These are phyloP conservation scores for Venturia aucupariae DNA, from an alignment of 2,329 filamentous ascomycete genomes.

Conservation along the genomic window DNA sequence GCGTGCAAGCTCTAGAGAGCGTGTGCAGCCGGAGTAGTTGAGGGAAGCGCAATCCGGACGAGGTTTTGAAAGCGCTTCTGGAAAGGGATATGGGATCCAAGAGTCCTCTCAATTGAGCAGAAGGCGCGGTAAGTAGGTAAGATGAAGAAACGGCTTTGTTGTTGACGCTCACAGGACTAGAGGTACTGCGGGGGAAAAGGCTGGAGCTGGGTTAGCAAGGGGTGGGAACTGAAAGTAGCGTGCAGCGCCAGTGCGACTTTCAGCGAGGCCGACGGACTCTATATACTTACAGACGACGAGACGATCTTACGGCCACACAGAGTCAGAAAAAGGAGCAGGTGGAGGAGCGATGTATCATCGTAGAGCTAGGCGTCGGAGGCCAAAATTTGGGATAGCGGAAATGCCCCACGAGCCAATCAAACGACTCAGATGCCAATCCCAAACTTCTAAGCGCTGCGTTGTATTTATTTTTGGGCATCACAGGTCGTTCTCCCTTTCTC, in stretches of 20 bases:
- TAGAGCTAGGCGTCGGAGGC: constrained; percentile 5
- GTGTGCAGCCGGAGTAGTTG: not conserved
- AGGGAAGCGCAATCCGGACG: not conserved
- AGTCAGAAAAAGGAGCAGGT: not conserved
- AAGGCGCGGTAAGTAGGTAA: not conserved
- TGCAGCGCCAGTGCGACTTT: not conserved
- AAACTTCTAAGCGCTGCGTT: not conserved
- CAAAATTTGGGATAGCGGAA: too few relatives aligned
- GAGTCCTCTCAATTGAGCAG: not conserved
- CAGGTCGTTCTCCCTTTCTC: not conserved
- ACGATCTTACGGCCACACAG: not conserved
- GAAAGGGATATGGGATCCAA: not conserved
- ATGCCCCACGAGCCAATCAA: not conserved
- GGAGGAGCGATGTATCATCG: not conserved
- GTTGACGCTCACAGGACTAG: not conserved
- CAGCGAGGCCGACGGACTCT: not conserved
- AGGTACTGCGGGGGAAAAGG: constrained; percentile 4
- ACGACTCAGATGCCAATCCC: not conserved
- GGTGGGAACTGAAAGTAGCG: not conserved
- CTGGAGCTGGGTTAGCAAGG: constrained; percentile 7
- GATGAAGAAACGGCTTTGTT: not conserved
- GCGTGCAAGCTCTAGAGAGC: constrained; percentile 5
- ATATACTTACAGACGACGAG: constrained; percentile 4
- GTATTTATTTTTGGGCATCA: constrained; percentile 2
- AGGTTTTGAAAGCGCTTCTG: not conserved